A percentile compares a stretch with the other conserved stretches of the same genome.
These are phyloP conservation scores for Diphasiastrum complanatum DNA, from an alignment of 83 land plant genomes.

Conservation along the genomic window DNA sequence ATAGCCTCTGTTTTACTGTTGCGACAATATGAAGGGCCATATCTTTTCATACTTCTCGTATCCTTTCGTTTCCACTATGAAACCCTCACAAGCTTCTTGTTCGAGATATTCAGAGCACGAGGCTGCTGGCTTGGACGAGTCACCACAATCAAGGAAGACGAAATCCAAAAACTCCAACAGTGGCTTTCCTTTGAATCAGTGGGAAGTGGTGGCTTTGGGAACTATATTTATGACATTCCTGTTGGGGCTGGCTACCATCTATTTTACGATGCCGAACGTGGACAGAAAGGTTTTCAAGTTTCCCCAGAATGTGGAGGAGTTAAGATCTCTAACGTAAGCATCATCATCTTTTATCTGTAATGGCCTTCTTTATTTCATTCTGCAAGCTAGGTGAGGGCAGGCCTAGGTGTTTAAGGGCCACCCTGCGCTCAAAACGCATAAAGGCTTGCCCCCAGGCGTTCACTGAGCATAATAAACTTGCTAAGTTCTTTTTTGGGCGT, in stretches of 20 bases:
- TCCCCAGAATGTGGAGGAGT: constrained; percentile 24
- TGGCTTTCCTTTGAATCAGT: constrained; percentile 15
- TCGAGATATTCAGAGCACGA: no score
- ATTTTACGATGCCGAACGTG: constrained; percentile 28
- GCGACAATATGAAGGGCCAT: no score
- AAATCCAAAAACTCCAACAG: no score
- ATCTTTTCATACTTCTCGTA: no score
- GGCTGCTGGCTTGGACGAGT: no score
- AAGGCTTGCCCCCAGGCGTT: no score
- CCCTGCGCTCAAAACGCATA: background rate
- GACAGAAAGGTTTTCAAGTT: constrained; percentile 25
- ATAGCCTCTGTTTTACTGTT: no score
- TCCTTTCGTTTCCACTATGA: no score
- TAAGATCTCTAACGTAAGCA: constrained; percentile 34
- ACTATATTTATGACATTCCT: constrained; percentile 17
- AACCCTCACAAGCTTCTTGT: no score
- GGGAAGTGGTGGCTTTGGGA: constrained; percentile 13
- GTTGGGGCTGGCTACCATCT: constrained; percentile 17
- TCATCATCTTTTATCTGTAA: background rate
- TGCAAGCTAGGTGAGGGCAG: background rate
- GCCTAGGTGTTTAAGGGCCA: background rate
- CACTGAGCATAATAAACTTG: no score
- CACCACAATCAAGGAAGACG: no score
- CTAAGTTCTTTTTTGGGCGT: background rate
- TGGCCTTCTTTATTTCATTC: background rate